Conservation (phyloP, 2,329 filamentous ascomycete genomes). For the Stagonosporopsis tanaceti region DNA sequence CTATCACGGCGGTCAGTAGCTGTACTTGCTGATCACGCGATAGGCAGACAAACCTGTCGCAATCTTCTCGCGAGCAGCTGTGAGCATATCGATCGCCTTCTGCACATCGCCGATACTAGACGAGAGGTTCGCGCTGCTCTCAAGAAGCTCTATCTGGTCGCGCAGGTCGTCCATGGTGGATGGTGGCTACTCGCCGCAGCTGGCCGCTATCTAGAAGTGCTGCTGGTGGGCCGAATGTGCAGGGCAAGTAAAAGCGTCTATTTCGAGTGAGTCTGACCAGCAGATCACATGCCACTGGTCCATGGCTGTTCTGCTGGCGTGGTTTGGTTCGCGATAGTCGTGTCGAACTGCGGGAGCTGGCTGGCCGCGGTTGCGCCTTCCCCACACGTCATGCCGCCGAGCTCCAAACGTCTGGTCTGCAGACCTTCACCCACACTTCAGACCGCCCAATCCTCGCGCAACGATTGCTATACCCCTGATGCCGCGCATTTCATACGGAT, state of each 20-base stretch:
- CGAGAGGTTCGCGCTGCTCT: conserved; percentile 72
- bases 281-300: conserved; percentile 28
- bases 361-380: conserved; percentile 11
- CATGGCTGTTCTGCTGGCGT: conserved; percentile 34
- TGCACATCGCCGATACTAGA: conserved; percentile 82
- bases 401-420: conserved; percentile 1
- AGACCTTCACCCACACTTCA: conserved; percentile 12
- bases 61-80: conserved; percentile 75
- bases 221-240: background rate
- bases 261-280: conserved; percentile 28
- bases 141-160: conserved; percentile 77
- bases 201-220: conserved; percentile 2
- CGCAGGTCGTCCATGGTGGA: conserved; percentile 69
- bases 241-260: conserved; percentile 1
- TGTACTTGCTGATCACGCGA: conserved; percentile 9
- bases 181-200: conserved; percentile 4
- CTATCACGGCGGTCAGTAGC: conserved; percentile 50
- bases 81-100: conserved; percentile 79
- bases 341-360: conserved; percentile 11
- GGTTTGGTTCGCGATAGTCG: background rate
- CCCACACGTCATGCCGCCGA: conserved; percentile 16
- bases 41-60: conserved; percentile 60
- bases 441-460: background rate
- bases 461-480: conserved; percentile 8
- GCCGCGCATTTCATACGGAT: conserved; percentile 5